Percentiles rank a stretch among this genome's conserved stretches.
These are phyloP conservation scores for Cochlearia excelsa DNA, from an alignment of 345 rosid species.

Conservation along the genomic window DNA sequence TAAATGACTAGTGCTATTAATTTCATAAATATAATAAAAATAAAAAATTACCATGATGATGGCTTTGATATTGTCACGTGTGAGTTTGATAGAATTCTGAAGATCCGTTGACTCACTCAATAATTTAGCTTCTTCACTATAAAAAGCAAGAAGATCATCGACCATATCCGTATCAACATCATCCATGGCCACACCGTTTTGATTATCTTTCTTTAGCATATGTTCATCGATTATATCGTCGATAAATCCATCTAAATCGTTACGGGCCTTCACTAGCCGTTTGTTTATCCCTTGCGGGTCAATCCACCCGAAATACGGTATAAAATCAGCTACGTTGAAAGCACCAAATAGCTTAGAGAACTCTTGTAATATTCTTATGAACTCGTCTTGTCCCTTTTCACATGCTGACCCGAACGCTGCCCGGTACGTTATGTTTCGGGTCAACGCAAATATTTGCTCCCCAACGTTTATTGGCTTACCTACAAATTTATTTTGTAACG, in stretches of 20 bases:
- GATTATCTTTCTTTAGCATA: slow-evolving; percentile 42
- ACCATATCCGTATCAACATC: slow-evolving; percentile 68
- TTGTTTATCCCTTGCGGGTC: slow-evolving; percentile 74
- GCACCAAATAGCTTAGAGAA: slow-evolving; percentile 97
- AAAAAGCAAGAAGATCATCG: slow-evolving; percentile 80
- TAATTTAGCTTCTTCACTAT: slow-evolving; percentile 56
- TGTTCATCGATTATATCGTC: slow-evolving; percentile 81
- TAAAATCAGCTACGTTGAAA: slow-evolving; percentile 84
- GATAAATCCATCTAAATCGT: slow-evolving; percentile 65
- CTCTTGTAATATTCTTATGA: slow-evolving; percentile 80
- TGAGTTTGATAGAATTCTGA: slow-evolving; percentile 65
- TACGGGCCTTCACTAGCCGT: slow-evolving; percentile 63
- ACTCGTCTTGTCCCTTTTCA: slow-evolving; percentile 67
- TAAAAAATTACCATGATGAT: slow-evolving; percentile 72
- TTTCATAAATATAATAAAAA: background rate
- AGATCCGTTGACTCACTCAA: slow-evolving; percentile 59
- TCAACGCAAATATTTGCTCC: slow-evolving; percentile 64
- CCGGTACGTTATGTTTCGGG: slow-evolving; percentile 69
- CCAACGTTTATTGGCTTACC: slow-evolving; percentile 60
- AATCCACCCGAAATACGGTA: slow-evolving; percentile 66
- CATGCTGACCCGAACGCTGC: slow-evolving; percentile 80
- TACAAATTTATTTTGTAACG: background rate
- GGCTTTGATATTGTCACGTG: slow-evolving; percentile 83
- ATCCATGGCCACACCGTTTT: slow-evolving; percentile 28
- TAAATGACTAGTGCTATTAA: too few relatives aligned